These are phyloP conservation scores for Pythium phragmiticola DNA, from an alignment of 352 stramenopile genomes.

Conservation along the genomic window DNA sequence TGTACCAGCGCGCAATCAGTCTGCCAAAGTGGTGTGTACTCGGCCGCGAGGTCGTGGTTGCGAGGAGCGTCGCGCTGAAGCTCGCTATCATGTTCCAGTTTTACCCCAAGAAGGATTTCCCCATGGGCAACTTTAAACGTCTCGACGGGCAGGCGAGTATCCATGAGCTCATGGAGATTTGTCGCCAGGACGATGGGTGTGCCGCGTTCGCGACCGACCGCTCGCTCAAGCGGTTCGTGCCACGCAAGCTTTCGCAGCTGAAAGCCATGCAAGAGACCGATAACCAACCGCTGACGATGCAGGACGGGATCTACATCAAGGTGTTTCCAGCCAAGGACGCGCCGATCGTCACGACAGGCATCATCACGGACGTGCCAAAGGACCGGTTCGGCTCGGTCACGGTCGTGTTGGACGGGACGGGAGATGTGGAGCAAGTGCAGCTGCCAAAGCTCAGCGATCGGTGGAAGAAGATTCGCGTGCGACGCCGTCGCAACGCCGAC, in stretches of 20 bases:
- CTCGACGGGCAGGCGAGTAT: slow-evolving; percentile 34
- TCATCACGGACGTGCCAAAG: slow-evolving; percentile 46
- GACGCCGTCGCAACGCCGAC: slow-evolving; percentile 26
- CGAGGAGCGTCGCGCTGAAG: slow-evolving; percentile 55
- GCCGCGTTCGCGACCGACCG: slow-evolving; percentile 73
- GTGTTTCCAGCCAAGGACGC: slow-evolving; percentile 48
- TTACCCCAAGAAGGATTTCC: slow-evolving; percentile 71
- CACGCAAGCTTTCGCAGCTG: slow-evolving; percentile 69
- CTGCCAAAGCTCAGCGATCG: slow-evolving; percentile 59
- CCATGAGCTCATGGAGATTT: slow-evolving; percentile 51
- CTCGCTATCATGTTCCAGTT: slow-evolving; percentile 76
- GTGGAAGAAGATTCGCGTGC: slow-evolving; percentile 62
- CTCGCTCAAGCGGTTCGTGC: slow-evolving; percentile 73
- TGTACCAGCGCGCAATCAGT: slow-evolving; percentile 58
- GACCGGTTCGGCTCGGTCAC: slow-evolving; percentile 64
- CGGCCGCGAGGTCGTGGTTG: slow-evolving; percentile 64
- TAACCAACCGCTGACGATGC: slow-evolving; percentile 24
- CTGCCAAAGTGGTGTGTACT: slow-evolving; percentile 62
- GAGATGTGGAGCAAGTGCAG: slow-evolving; percentile 44
- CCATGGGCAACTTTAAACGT: slow-evolving; percentile 58
- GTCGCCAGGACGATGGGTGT: slow-evolving; percentile 66
- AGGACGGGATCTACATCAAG: slow-evolving; percentile 65
- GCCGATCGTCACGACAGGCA: slow-evolving; percentile 46
- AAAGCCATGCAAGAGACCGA: slow-evolving; percentile 36
- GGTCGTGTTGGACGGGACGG: slow-evolving; percentile 60